Percentiles rank a stretch among this genome's conserved stretches.
phyloP scores from a whole-genome alignment of 2,329 filamentous ascomycete species.

The Neopestalotiopsis rosae region DNA sequence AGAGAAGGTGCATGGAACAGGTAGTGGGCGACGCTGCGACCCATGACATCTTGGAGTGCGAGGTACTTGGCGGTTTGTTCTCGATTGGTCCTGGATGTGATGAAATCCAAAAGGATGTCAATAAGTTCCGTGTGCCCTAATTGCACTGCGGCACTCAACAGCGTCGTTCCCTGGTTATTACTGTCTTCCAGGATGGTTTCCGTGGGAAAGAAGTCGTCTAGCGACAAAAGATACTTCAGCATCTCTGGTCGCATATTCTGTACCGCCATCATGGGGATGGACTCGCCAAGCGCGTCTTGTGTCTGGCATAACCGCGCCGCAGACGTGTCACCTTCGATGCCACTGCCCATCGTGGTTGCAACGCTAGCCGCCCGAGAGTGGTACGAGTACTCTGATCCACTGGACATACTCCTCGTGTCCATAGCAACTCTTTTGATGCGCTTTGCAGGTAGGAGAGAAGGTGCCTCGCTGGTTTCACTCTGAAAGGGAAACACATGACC shows the following conservation, averaged over 20 bases:
- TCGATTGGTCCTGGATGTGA: conserved; percentile 63
- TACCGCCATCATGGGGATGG: conserved; percentile 85
- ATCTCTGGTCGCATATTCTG: conserved; percentile 73
- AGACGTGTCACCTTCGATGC: conserved; percentile 84
- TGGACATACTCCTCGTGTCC: conserved; percentile 88
- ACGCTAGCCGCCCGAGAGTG: conserved; percentile 81
- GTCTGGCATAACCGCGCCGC: conserved; percentile 79
- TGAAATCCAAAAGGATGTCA: conserved; percentile 74
- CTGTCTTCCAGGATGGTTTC: conserved; percentile 78
- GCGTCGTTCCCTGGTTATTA: conserved; percentile 87
- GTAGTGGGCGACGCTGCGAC: conserved; percentile 92
- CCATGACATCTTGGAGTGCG: conserved; percentile 78
- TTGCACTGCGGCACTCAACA: conserved; percentile 90
- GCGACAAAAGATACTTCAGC: conserved; percentile 79
- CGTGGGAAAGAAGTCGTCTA: conserved; percentile 77
- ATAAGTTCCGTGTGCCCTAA: conserved; percentile 78
- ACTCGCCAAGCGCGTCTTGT: conserved; percentile 75
- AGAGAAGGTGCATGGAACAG: conserved; percentile 88
- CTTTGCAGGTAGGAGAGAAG: conserved; percentile 46
- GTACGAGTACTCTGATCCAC: conserved; percentile 82
- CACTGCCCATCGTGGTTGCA: conserved; percentile 75
- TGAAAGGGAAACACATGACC: conserved; percentile 94
- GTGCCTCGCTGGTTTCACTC: conserved; percentile 52
- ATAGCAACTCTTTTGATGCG: conserved; percentile 82
- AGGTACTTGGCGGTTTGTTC: conserved; percentile 71